These are phyloP conservation scores for Flaveria sonorensis DNA, from an alignment of 129 eudicot species.

Conservation along the genomic window DNA sequence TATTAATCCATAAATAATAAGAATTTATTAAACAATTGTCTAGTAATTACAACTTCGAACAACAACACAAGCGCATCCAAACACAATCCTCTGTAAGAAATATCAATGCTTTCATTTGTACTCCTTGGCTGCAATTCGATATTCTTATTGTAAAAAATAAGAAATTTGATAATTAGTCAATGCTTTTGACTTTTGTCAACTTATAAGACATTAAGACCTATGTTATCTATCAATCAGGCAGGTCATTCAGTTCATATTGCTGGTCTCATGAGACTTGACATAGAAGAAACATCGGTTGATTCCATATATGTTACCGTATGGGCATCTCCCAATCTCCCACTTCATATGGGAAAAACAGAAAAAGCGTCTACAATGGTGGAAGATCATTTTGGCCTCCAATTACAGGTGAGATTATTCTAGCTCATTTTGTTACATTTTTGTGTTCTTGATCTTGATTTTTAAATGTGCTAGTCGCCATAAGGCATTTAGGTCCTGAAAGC, in stretches of 20 bases:
- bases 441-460: background rate
- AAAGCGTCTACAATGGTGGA: slow-evolving; percentile 60
- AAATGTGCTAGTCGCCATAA: background rate
- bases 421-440: background rate
- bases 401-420: slow-evolving; percentile 56
- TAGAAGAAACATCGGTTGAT: slow-evolving; percentile 69
- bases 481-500: background rate
- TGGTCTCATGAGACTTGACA: slow-evolving; percentile 80
- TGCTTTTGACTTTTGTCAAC: background rate
- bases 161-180: background rate
- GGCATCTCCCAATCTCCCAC: slow-evolving; percentile 81
- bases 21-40: background rate
- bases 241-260: slow-evolving; percentile 87
- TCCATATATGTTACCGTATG: slow-evolving; percentile 85
- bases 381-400: slow-evolving; percentile 83
- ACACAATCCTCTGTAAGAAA: background rate
- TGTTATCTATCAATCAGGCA: slow-evolving; percentile 46
- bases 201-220: slow-evolving; percentile 8
- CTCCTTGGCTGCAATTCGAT: background rate
- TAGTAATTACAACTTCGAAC: background rate
- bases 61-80: background rate
- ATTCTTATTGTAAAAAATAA: background rate
- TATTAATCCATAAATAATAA: background rate
- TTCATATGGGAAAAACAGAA: slow-evolving; percentile 94
- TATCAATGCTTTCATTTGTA: background rate